Conservation (phyloP, 192 early-diverging fungal species). For the Phycomyces blakesleeanus region DNA sequence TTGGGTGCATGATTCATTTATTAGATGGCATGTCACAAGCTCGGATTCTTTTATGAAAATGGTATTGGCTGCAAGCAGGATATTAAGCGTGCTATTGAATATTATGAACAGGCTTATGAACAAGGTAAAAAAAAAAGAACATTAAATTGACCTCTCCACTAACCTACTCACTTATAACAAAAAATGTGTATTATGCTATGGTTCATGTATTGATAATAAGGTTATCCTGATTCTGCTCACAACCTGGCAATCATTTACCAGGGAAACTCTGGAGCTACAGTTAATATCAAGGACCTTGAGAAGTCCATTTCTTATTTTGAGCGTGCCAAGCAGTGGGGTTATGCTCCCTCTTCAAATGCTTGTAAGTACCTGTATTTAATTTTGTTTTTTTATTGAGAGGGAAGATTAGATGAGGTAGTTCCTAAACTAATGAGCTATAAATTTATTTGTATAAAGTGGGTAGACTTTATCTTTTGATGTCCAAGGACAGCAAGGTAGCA, state of each 20-base stretch:
- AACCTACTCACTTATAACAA: too few relatives aligned
- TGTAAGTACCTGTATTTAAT: constrained; percentile 23
- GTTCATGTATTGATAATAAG: too few relatives aligned
- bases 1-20: background rate
- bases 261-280: constrained; percentile 32
- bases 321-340: constrained; percentile 41
- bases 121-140: constrained; percentile 43
- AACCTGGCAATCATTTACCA: constrained; percentile 51
- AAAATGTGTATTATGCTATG: too few relatives aligned
- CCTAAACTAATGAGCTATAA: too few relatives aligned
- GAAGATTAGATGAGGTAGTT: too few relatives aligned
- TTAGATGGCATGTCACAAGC: constrained; percentile 54
- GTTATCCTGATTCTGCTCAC: constrained; percentile 51
- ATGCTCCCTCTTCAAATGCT: constrained; percentile 45
- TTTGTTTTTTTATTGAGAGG: too few relatives aligned
- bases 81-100: constrained; percentile 32
- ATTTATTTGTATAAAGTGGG: constrained; percentile 20
- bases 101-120: constrained; percentile 44
- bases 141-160: too few relatives aligned
- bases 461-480: constrained; percentile 34
- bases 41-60: constrained; percentile 46
- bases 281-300: constrained; percentile 27
- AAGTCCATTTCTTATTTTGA: constrained; percentile 40
- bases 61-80: constrained; percentile 40
- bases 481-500: constrained; percentile 25